A percentile compares a stretch with the other conserved stretches of the same genome.
Conservation (phyloP, 2,329 filamentous ascomycete species). For the Diaporthe helianthi region DNA sequence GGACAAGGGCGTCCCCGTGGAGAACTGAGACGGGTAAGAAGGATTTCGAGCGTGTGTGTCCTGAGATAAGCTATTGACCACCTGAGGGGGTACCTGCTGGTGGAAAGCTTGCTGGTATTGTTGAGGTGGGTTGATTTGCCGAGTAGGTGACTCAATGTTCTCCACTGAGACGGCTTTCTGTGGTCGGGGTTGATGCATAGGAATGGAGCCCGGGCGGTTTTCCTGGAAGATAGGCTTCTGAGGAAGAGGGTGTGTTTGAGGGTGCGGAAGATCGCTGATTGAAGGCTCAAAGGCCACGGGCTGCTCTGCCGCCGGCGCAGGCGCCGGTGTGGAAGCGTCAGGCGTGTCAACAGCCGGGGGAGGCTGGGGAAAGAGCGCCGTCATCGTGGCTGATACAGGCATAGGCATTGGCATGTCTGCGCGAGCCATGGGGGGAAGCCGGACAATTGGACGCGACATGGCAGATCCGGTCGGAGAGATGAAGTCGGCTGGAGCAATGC, state of each 20-base stretch:
- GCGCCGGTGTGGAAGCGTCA: slow-evolving; percentile 20
- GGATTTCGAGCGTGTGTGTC: slow-evolving; percentile 70
- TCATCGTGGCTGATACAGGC: slow-evolving; percentile 39
- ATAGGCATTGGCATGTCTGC: slow-evolving; percentile 37
- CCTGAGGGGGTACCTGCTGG: slow-evolving; percentile 86
- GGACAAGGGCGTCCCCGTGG: slow-evolving; percentile 81
- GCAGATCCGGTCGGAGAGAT: slow-evolving; percentile 83
- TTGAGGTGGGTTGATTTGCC: slow-evolving; percentile 54
- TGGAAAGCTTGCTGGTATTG: slow-evolving; percentile 84
- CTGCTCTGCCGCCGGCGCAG: slow-evolving; percentile 8
- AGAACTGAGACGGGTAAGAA: slow-evolving; percentile 74
- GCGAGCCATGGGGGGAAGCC: slow-evolving; percentile 72
- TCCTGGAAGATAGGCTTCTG: slow-evolving; percentile 66
- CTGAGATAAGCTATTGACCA: slow-evolving; percentile 63
- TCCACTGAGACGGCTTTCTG: slow-evolving; percentile 94
- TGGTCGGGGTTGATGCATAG: slow-evolving; percentile 94
- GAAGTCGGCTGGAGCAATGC: slow-evolving; percentile 73
- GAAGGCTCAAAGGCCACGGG: slow-evolving; percentile 44
- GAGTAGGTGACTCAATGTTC: slow-evolving; percentile 85
- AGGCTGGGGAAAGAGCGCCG: slow-evolving; percentile 30
- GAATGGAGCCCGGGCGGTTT: slow-evolving; percentile 58
- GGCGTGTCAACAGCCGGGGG: slow-evolving; percentile 35
- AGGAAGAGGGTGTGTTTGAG: slow-evolving; percentile 64
- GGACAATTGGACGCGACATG: slow-evolving; percentile 82
- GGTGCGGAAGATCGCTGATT: slow-evolving; percentile 61